phyloP scores from a whole-genome alignment of 1,284 basidiomycete genomes.

The Rhodotorula sp. region DNA sequence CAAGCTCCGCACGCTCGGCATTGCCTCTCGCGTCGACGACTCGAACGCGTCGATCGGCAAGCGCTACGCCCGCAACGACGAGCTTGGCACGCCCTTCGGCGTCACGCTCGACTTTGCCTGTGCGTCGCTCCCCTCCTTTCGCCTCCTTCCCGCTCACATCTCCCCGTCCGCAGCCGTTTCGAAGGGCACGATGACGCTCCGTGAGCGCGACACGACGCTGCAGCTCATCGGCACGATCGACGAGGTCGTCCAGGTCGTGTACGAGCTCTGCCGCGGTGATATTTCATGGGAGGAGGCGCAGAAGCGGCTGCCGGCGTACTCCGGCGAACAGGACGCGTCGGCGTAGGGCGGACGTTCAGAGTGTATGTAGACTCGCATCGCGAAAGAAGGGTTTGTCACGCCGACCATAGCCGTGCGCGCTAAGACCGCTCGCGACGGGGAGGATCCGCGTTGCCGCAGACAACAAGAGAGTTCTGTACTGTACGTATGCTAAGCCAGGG shows the following conservation, averaged over 20 bases:
- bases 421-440: too few relatives aligned
- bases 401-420: too few relatives aligned
- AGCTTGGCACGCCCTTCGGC: conserved; percentile 95
- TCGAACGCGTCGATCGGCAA: conserved; percentile 93
- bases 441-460: too few relatives aligned
- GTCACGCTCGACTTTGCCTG: conserved; percentile 97
- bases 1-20: conserved; percentile 81
- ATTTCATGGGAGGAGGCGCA: conserved; percentile 80
- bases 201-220: conserved; percentile 91
- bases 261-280: conserved; percentile 57
- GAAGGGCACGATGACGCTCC: conserved; percentile 84
- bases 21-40: conserved; percentile 92
- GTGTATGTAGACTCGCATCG: background rate
- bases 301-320: conserved; percentile 72
- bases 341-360: background rate
- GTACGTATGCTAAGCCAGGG: too few relatives aligned
- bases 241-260: conserved; percentile 78
- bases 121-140: conserved; percentile 55
- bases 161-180: conserved; percentile 62
- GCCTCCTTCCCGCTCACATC: background rate
- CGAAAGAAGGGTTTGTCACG: too few relatives aligned
- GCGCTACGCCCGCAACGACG: conserved; percentile 96
- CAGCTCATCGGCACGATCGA: conserved; percentile 93
- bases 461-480: too few relatives aligned
- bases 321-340: conserved; percentile 83